Evolutionary conservation across 1,284 basidiomycete species (phyloP), one percentile per base, ranked within the genome.

Genomic region (Ganoderma lucidum): DNA sequence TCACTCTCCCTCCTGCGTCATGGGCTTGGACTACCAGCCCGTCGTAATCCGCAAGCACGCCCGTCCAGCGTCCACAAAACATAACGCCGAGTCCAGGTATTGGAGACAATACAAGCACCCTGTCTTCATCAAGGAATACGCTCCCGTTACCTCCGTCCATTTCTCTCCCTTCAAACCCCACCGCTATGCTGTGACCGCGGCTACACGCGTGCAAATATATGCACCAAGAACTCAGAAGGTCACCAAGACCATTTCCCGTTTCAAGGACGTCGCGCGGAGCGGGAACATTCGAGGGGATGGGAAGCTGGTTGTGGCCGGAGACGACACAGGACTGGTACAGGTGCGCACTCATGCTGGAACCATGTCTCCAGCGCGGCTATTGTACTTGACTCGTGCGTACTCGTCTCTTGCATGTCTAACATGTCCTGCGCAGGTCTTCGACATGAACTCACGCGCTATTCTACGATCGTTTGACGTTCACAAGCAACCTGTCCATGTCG

Each of bases 181-280:
- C 79, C 87, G 94, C 76, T 99, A 97, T 84, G 97, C 96, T 19
- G 96, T 99, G 63, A 98, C 96, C 39, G 94, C 96, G 0, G 96
- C 96, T 0, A 95, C 96, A 0, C 87, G 97, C 70, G 92, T 99
- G 1, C 95, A 99, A 81, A 94, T 99, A 78, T 99, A 99, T 81
- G 96, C 96, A 19, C 96, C 96, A 42, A 91, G 95, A 70, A 99
- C 97, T 9, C 95, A 97, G 80, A 96, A 97, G 80, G 91, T 98
- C 53, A 94, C 93, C 19, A 99, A 99, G 85, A 98, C 96, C 0
- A 96, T 99, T 70, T 94, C 96, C 37, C 86, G 98, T 42, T 99
- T 99, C 84, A 98, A 98, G 81, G 97, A 99, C 78, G 93, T 97
- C 41, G 97, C 97, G 1, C 86, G 96, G 69, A 93, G 93, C 75